Evolutionary conservation across 148 eudicot species (phyloP).

Genomic region (Linanthus parryae): DNA sequence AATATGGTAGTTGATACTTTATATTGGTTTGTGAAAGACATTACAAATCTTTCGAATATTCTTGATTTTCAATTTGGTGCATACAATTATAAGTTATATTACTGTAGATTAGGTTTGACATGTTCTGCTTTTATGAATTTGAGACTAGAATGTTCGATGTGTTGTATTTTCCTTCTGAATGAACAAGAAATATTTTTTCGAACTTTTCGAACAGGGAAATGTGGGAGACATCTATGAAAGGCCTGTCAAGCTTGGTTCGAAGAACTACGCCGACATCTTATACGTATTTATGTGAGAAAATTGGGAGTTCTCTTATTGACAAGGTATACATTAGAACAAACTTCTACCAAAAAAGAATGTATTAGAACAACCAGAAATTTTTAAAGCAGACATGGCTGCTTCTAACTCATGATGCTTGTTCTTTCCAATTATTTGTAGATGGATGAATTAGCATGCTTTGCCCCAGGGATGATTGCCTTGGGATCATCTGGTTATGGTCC

Average conservation of each 20-base stretch:
- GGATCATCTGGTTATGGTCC: slow-evolving; percentile 74
- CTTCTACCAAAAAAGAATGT: too few relatives aligned
- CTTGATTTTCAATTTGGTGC: too few relatives aligned
- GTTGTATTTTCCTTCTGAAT: too few relatives aligned
- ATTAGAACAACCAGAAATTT: too few relatives aligned
- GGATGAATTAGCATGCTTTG: slow-evolving; percentile 98
- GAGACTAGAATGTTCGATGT: too few relatives aligned
- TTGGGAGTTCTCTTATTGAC: slow-evolving; percentile 42
- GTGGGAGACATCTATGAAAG: slow-evolving; percentile 97
- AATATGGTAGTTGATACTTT: too few relatives aligned
- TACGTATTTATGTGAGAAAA: slow-evolving; percentile 73
- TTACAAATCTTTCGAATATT: too few relatives aligned
- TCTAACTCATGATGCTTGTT: slow-evolving; percentile 1
- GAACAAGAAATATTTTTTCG: too few relatives aligned
- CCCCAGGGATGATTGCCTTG: slow-evolving; percentile 91
- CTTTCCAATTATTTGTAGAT: slow-evolving; percentile 42
- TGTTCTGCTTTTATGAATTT: too few relatives aligned
- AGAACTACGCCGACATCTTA: slow-evolving; percentile 75
- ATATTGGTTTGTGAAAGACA: too few relatives aligned
- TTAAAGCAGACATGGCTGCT: slow-evolving; percentile 14
- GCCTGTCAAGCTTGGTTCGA: slow-evolving; percentile 67
- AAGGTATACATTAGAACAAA: slow-evolving; percentile 40
- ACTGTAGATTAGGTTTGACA: too few relatives aligned
- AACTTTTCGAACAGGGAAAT: slow-evolving; percentile 52
- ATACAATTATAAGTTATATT: too few relatives aligned